Percentiles rank a stretch among this genome's conserved stretches.
These are phyloP conservation scores for Epichloe sylvatica DNA, from an alignment of 2,329 filamentous ascomycete species.

Conservation along the genomic window DNA sequence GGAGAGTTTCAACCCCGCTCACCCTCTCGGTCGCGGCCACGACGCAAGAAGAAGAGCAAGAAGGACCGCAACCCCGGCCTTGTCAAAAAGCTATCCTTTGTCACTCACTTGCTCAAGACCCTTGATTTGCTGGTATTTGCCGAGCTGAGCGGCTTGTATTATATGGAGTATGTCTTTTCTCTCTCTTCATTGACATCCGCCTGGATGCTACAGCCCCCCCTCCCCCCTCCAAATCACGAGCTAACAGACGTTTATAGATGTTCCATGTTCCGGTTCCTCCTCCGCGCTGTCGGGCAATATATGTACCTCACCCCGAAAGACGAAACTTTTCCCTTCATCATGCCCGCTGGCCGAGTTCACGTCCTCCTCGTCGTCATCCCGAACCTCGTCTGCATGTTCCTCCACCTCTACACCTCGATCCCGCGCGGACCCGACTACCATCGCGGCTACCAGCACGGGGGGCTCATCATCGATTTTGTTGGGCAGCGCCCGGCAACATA, in stretches of 20 bases:
- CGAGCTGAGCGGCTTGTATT: slow-evolving; percentile 52
- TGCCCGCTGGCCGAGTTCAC: slow-evolving; percentile 42
- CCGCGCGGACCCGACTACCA: slow-evolving; percentile 45
- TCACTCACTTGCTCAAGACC: slow-evolving; percentile 44
- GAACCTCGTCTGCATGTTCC: slow-evolving; percentile 45
- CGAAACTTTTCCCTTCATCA: slow-evolving; percentile 39
- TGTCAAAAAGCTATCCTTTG: slow-evolving; percentile 45
- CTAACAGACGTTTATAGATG: slow-evolving; percentile 30
- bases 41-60: slow-evolving; percentile 22
- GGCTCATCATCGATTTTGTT: slow-evolving; percentile 53
- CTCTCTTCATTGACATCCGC: not conserved
- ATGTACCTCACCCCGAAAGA: slow-evolving; percentile 51
- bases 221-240: not conserved
- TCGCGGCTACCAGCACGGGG: slow-evolving; percentile 53
- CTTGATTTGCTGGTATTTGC: slow-evolving; percentile 51
- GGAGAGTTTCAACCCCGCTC: slow-evolving; percentile 10
- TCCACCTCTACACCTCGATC: slow-evolving; percentile 42
- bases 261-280: slow-evolving; percentile 47
- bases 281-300: slow-evolving; percentile 46
- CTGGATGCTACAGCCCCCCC: not conserved
- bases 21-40: slow-evolving; percentile 17
- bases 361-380: slow-evolving; percentile 44
- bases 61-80: slow-evolving; percentile 29
- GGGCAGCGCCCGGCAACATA: slow-evolving; percentile 50
- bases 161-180: slow-evolving; percentile 46